A percentile compares a stretch with the other conserved stretches of the same genome.
Evolutionary conservation across 2,329 filamentous ascomycete genomes (phyloP).

Genomic region (Bipolaris sorokiniana): DNA sequence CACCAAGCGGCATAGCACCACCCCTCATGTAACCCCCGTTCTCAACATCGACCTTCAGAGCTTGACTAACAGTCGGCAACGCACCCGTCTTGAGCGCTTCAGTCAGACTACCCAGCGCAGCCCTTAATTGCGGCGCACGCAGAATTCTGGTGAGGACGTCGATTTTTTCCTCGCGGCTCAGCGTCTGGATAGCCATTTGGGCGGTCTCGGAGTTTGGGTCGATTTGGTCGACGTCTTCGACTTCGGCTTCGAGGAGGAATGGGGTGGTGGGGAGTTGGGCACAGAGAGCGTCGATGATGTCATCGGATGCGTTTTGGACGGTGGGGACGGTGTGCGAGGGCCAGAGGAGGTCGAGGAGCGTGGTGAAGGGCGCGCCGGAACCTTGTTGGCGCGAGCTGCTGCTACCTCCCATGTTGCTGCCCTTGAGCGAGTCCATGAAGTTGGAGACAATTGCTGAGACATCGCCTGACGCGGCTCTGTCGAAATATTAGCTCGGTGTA

Average conservation of each 20-base stretch:
- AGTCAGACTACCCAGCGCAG: slow-evolving; percentile 83
- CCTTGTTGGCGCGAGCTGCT: slow-evolving; percentile 39
- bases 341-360: slow-evolving; percentile 83
- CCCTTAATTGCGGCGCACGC: slow-evolving; percentile 86
- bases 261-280: slow-evolving; percentile 79
- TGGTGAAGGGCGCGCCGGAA: slow-evolving; percentile 73
- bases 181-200: slow-evolving; percentile 74
- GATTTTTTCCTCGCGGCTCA: slow-evolving; percentile 79
- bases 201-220: slow-evolving; percentile 73
- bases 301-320: slow-evolving; percentile 69
- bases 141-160: slow-evolving; percentile 80
- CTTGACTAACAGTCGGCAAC: slow-evolving; percentile 86
- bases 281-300: slow-evolving; percentile 75
- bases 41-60: slow-evolving; percentile 77
- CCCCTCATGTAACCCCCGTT: slow-evolving; percentile 83
- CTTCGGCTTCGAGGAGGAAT: slow-evolving; percentile 75
- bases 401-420: slow-evolving; percentile 50
- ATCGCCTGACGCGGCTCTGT: slow-evolving; percentile 63
- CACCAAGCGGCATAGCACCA: slow-evolving; percentile 82
- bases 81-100: slow-evolving; percentile 89
- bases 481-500: slow-evolving; percentile 30
- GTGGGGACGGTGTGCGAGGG: slow-evolving; percentile 78
- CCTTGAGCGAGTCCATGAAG: slow-evolving; percentile 82
- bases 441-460: slow-evolving; percentile 82
- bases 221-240: slow-evolving; percentile 63